Evolutionary conservation across 805 yeast genomes (phyloP).

Genomic region (Myxozyma lipomycoides): DNA sequence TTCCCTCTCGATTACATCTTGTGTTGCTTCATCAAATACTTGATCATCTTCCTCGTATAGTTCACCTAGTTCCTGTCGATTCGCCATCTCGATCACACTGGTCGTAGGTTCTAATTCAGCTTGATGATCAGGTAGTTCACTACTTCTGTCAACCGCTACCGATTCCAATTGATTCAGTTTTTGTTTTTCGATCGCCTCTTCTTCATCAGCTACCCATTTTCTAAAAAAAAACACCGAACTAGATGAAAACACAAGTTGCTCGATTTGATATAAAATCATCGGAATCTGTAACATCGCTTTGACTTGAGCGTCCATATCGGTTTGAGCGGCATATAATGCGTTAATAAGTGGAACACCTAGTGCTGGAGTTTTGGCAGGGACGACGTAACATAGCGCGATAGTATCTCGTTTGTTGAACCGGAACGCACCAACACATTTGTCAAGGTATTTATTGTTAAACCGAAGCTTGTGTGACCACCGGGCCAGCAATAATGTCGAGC

Average conservation of each 20-base stretch:
- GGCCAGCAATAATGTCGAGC: slow-evolving; percentile 53
- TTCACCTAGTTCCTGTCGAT: background rate
- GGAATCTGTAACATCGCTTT: slow-evolving; percentile 73
- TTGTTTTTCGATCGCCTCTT: slow-evolving; percentile 3
- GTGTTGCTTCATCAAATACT: too few species aligned
- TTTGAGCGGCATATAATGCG: slow-evolving; percentile 68
- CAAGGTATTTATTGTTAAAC: slow-evolving; percentile 22
- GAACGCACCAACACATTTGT: slow-evolving; percentile 39
- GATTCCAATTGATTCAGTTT: background rate
- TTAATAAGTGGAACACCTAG: slow-evolving; percentile 77
- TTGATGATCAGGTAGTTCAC: background rate
- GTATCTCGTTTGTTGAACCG: slow-evolving; percentile 70
- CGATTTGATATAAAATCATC: slow-evolving; percentile 78
- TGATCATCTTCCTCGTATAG: background rate
- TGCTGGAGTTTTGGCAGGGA: slow-evolving; percentile 92
- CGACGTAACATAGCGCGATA: slow-evolving; percentile 76
- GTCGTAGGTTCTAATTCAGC: background rate
- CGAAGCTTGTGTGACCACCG: slow-evolving; percentile 46
- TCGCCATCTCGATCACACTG: too few species aligned
- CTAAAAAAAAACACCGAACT: slow-evolving; percentile 61
- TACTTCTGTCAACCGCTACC: background rate
- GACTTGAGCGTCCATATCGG: slow-evolving; percentile 38
- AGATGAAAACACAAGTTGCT: slow-evolving; percentile 83
- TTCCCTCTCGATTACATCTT: too few species aligned
- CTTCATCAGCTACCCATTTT: slow-evolving; percentile 52